Base-by-base conservation (phyloP, 306 rosid species). In the Quercus suber region DNA sequence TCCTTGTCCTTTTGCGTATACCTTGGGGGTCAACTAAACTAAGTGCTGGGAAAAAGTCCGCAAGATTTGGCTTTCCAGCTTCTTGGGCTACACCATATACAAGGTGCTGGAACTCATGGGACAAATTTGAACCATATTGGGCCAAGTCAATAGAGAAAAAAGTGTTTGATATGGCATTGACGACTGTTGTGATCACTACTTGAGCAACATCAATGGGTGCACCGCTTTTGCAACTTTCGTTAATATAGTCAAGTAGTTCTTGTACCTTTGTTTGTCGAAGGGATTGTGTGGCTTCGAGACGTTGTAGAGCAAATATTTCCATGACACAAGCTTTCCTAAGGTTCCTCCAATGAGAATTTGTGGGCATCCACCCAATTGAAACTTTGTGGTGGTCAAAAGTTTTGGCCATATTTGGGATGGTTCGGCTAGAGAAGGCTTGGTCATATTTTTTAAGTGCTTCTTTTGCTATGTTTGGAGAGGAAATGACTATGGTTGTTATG, bases 151-250 rank as follows among this genome's bases (percentile, higher is more conserved):
- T 41, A 0, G 90, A 82, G 60, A 84, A 84, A 10, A 86, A 70
- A 1, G 88, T 86, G 74, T 84, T 86, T 1, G 87, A 86, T 25
- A 86, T 17, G 56, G 84, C 23, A 49, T 84, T 86, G 17, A 89
- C 49, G 6, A 75, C 5, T 0, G 90, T 82, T 14, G 73, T 71
- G 72, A 87, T 79, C 11, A 73, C 88, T 6, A 71, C 83, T 4
- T 31, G 56, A 1, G 80, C 89, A 31, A 84, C 28, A 59, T 89
- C 86, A 15, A 89, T 56, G 5, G 83, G 41, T 65, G 76, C 82
- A 3, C 83, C 80, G 3, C 21, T 70, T 15, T 14, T 20, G 52
- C 87, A 75, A 2, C 61, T 21, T 63, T 25, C 14, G 0, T 18
- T 20, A 7, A 76, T 49, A 18, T 45, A 7, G 1, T 73, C 77